These are phyloP conservation scores for Komagataella mondaviorum DNA, from an alignment of 805 yeast genomes.

Conservation along the genomic window DNA sequence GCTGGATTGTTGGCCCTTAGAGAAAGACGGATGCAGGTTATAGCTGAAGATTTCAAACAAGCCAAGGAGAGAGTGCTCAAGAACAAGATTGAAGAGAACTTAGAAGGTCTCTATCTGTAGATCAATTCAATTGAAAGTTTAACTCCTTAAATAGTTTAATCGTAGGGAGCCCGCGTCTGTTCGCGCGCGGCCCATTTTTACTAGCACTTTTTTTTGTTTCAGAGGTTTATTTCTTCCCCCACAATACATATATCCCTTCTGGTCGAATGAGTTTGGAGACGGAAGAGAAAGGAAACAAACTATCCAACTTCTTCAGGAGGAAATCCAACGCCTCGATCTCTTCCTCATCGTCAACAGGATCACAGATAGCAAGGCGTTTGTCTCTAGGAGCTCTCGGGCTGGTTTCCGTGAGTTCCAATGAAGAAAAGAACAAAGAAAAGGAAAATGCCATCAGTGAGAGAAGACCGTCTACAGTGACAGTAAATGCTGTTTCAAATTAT, in stretches of 20 bases:
- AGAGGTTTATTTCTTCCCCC: background rate
- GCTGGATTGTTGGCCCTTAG: slow-evolving; percentile 93
- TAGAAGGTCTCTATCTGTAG: slow-evolving; percentile 82
- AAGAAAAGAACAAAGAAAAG: background rate
- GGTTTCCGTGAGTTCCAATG: background rate
- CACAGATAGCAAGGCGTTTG: background rate
- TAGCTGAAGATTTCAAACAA: slow-evolving; percentile 82
- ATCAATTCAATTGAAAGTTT: background rate
- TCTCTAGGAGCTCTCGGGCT: background rate
- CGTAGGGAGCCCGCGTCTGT: background rate
- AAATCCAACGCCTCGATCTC: background rate
- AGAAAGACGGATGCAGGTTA: slow-evolving; percentile 96
- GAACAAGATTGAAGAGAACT: slow-evolving; percentile 91
- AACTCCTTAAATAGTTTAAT: background rate
- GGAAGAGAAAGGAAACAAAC: background rate
- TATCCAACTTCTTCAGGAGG: slow-evolving; percentile 1
- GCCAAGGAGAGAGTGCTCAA: slow-evolving; percentile 94
- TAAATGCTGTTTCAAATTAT: slow-evolving; percentile 25
- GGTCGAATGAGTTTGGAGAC: background rate
- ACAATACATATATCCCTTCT: background rate
- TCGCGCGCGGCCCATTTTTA: background rate
- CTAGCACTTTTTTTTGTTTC: background rate
- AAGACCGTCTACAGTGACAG: background rate
- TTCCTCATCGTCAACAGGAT: background rate
- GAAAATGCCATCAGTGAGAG: slow-evolving; percentile 5